Evolutionary conservation across 495 filamentous ascomycete genomes (phyloP), one percentile per base, ranked within the genome.

Genomic region (Aspergillus sparsus): DNA sequence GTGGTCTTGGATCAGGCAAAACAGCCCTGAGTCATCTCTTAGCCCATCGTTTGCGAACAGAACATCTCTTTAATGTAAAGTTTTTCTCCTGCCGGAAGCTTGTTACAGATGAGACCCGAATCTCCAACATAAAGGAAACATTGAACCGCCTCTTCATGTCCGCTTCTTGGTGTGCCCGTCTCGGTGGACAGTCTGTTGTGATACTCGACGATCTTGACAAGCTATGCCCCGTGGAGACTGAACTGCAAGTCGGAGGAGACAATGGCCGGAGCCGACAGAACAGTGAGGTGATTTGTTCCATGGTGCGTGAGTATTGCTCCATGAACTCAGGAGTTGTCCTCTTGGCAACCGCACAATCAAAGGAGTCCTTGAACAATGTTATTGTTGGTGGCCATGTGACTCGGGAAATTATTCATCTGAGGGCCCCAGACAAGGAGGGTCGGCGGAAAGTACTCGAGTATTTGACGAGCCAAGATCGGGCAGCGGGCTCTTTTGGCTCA

Each of bases 141-240:
- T 71, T 98, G 5, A 88, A 82, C 47, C 82, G 89, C 12, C 74
- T 93, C 13, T 97, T 98, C 66, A 92, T 92, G 79, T 80, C 84
- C 37, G 94, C 95, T 12, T 86, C 87, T 42, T 98, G 93, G 93
- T 92, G 88, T 57, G 88, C 92, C 34, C 82, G 92, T 50, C 82
- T 92, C 10, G 92, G 90, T 42, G 93, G 94, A 6, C 86, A 84
- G 58, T 82, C 93, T 0, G 65, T 97, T 5, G 86, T 98, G 12
- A 84, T 98, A 42, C 77, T 98, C 3, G 94, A 98, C 67, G 94
- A 98, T 62, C 78, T 98, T 9, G 95, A 98, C 69, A 89, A 88
- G 61, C 77, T 98, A 9, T 97, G 94, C 68, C 92, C 93, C 0
- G 86, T 85, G 0, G 94, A 98, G 73, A 96, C 91, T 0, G 94